These are phyloP conservation scores for Paramecium caudatum DNA, from an alignment of 73 alveolate genomes.

Conservation along the genomic window DNA sequence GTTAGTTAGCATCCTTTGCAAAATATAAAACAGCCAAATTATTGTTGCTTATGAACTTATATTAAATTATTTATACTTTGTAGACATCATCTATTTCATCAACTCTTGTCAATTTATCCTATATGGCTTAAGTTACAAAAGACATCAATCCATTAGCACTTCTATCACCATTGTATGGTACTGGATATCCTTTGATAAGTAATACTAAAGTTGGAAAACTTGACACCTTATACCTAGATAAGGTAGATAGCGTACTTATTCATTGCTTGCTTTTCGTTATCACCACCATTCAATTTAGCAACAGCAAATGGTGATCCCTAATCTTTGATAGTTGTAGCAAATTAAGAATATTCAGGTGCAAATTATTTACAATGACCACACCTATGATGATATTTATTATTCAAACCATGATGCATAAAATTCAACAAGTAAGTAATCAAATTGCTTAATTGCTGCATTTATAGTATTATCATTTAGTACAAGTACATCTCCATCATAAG, in stretches of 20 bases:
- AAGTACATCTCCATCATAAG: constrained; percentile 67
- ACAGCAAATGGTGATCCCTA: background rate
- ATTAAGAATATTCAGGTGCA: constrained; percentile 64
- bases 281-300: constrained; percentile 65
- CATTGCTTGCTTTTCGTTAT: constrained; percentile 36
- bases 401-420: constrained; percentile 57
- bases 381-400: constrained; percentile 33
- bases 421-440: constrained; percentile 50
- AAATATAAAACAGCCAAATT: constrained; percentile 21
- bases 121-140: constrained; percentile 7
- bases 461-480: constrained; percentile 55
- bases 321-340: constrained; percentile 61
- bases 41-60: constrained; percentile 35
- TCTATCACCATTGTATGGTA: constrained; percentile 69
- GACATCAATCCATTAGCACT: constrained; percentile 17
- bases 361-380: constrained; percentile 70
- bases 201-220: constrained; percentile 53
- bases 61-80: constrained; percentile 13
- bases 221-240: constrained; percentile 31
- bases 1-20: background rate
- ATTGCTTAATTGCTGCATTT: constrained; percentile 62
- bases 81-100: constrained; percentile 60
- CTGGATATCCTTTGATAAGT: constrained; percentile 53
- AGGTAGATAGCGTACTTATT: background rate
- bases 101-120: background rate